Evolutionary conservation across 2,329 filamentous ascomycete species (phyloP).

Genomic region (Xylaria sp.): DNA sequence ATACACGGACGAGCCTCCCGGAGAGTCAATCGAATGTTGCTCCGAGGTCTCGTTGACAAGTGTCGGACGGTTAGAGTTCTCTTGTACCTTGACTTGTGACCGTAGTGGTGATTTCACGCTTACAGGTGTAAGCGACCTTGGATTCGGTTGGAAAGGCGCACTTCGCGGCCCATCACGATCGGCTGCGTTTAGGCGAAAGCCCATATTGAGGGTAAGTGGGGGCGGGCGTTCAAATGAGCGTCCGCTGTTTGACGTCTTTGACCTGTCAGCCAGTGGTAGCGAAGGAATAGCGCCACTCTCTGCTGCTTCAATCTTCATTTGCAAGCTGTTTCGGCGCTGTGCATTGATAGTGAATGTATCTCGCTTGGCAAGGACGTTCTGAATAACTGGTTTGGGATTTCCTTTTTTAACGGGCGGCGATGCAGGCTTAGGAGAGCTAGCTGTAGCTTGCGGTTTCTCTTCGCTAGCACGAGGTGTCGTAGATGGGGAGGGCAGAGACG

Average conservation of each 20-base stretch:
- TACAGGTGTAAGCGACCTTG: conserved; percentile 26
- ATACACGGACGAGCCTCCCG: conserved; percentile 38
- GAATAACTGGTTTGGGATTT: conserved; percentile 54
- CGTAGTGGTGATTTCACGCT: conserved; percentile 23
- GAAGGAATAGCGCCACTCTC: conserved; percentile 20
- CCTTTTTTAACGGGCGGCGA: conserved; percentile 18
- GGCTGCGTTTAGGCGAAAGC: conserved; percentile 12
- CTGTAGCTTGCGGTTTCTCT: conserved; percentile 45
- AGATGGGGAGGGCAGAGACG: conserved; percentile 56
- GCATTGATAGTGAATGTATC: conserved; percentile 61
- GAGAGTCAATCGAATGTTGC: conserved; percentile 28
- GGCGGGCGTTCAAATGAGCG: conserved; percentile 32
- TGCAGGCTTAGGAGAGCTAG: conserved; percentile 29
- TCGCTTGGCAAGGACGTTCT: conserved; percentile 60
- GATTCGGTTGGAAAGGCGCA: conserved; percentile 32
- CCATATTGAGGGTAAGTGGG: conserved; percentile 32
- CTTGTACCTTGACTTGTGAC: conserved; percentile 7
- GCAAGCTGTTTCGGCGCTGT: conserved; percentile 59
- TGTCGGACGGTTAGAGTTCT: background rate
- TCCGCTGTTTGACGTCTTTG: conserved; percentile 41
- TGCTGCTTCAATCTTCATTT: conserved; percentile 56
- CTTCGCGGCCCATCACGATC: conserved; percentile 31
- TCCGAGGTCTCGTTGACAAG: background rate
- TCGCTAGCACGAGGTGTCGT: conserved; percentile 55
- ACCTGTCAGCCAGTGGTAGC: conserved; percentile 21